Conservation (phyloP, 306 rosid species). For the Quercus robur region DNA sequence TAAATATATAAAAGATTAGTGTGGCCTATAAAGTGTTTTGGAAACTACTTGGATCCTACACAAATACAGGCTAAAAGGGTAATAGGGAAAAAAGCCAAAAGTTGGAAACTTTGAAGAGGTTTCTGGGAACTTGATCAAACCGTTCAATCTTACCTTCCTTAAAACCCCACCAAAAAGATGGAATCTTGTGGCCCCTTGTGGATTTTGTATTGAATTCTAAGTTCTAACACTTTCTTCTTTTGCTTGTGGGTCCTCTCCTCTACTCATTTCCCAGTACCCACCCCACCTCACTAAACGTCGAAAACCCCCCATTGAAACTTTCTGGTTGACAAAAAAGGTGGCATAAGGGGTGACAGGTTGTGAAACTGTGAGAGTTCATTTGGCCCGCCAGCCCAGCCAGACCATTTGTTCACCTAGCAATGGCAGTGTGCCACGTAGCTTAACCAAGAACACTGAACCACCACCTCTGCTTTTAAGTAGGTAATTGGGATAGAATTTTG, state of each 20-base stretch:
- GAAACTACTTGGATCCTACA: conserved; percentile 55
- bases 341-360: too few relatives aligned
- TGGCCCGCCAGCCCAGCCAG: too few relatives aligned
- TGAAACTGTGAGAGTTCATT: too few relatives aligned
- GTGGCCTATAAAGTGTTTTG: conserved; percentile 27
- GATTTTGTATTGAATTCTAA: conserved; percentile 18
- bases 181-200: not conserved
- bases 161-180: conserved; percentile 24
- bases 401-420: too few relatives aligned
- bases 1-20: not conserved
- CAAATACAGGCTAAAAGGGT: conserved; percentile 40
- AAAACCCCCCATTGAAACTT: conserved; percentile 30
- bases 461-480: too few relatives aligned
- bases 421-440: too few relatives aligned
- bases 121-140: conserved; percentile 12
- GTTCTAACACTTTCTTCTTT: conserved; percentile 23
- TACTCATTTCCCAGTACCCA: conserved; percentile 17
- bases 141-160: conserved; percentile 12
- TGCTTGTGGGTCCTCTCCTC: conserved; percentile 46
- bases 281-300: conserved; percentile 57
- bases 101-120: conserved; percentile 13
- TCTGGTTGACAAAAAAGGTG: conserved; percentile 39
- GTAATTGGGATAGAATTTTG: too few relatives aligned
- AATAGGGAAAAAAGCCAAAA: conserved; percentile 15
- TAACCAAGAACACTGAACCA: too few relatives aligned